Percentiles rank a stretch among this genome's conserved stretches.
Conservation (phyloP, 441 rosid species). For the Erysimum cheiri region DNA sequence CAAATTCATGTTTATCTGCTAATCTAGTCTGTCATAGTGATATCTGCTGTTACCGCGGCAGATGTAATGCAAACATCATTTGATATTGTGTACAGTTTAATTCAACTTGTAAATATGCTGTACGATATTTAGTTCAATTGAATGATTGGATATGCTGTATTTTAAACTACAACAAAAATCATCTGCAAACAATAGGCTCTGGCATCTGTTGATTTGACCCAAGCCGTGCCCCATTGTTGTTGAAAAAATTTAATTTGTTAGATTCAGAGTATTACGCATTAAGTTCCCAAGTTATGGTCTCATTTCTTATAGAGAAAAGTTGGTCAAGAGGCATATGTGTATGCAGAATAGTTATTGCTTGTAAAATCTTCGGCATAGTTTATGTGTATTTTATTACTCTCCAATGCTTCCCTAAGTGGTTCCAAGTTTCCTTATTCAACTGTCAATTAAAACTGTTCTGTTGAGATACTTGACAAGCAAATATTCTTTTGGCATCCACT, state of each 20-base stretch:
- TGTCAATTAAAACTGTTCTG: not conserved
- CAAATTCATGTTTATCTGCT: slow-evolving; percentile 10
- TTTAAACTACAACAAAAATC: not conserved
- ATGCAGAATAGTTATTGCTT: slow-evolving; percentile 14
- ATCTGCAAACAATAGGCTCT: slow-evolving; percentile 24
- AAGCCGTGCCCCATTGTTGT: slow-evolving; percentile 4
- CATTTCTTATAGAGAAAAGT: not conserved
- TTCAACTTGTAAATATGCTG: not conserved
- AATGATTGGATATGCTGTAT: not conserved
- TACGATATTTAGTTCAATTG: not conserved
- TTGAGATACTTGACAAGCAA: slow-evolving; percentile 15
- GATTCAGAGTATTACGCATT: slow-evolving; percentile 18
- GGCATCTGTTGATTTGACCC: slow-evolving; percentile 25
- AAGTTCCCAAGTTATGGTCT: slow-evolving; percentile 8
- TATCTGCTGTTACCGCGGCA: slow-evolving; percentile 3
- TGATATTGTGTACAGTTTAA: not conserved
- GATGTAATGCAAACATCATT: slow-evolving; percentile 1
- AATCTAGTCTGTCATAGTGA: slow-evolving; percentile 16
- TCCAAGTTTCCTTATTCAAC: slow-evolving; percentile 18
- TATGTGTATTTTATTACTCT: not conserved
- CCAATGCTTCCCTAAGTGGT: slow-evolving; percentile 7
- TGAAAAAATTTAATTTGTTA: not conserved
- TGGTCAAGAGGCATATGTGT: not conserved
- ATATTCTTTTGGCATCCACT: slow-evolving; percentile 27
- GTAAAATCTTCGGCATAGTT: slow-evolving; percentile 10